Evolutionary conservation across 495 filamentous ascomycete species (phyloP).

Genomic region (Xylona heveae): DNA sequence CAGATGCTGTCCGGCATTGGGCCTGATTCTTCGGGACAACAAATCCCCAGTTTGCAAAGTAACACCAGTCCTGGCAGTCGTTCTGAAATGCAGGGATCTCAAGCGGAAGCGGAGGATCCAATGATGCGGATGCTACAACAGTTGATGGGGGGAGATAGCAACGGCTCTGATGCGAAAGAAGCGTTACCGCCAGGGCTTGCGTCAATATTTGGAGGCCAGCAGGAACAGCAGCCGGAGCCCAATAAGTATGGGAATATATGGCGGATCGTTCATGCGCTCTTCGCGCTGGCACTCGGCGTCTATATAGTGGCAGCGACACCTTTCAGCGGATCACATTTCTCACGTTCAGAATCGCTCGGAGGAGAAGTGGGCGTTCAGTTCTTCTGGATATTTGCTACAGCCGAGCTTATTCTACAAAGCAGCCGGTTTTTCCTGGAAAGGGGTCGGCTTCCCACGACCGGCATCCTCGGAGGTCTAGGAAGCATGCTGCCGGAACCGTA

Average conservation of each 20-base stretch:
- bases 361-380: constrained; percentile 18
- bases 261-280: constrained; percentile 55
- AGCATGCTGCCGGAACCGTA: constrained; percentile 1
- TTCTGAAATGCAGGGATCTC: not conserved
- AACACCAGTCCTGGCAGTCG: not conserved
- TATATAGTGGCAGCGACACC: constrained; percentile 46
- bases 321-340: constrained; percentile 35
- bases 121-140: constrained; percentile 40
- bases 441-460: not conserved
- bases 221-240: constrained; percentile 15
- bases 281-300: constrained; percentile 45
- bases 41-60: not conserved
- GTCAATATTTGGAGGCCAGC: constrained; percentile 16
- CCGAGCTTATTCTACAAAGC: constrained; percentile 47
- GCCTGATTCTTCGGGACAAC: constrained; percentile 22
- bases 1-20: constrained; percentile 9
- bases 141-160: constrained; percentile 26
- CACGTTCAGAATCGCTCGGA: constrained; percentile 13
- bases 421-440: constrained; percentile 5
- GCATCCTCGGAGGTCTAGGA: not conserved
- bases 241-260: constrained; percentile 35
- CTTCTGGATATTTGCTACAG: constrained; percentile 67
- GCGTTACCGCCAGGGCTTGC: constrained; percentile 25
- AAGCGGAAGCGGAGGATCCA: constrained; percentile 26
- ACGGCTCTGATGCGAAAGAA: constrained; percentile 17